These are phyloP conservation scores for Xylogone sp. DNA, from an alignment of 2,329 filamentous ascomycete genomes.

Conservation along the genomic window DNA sequence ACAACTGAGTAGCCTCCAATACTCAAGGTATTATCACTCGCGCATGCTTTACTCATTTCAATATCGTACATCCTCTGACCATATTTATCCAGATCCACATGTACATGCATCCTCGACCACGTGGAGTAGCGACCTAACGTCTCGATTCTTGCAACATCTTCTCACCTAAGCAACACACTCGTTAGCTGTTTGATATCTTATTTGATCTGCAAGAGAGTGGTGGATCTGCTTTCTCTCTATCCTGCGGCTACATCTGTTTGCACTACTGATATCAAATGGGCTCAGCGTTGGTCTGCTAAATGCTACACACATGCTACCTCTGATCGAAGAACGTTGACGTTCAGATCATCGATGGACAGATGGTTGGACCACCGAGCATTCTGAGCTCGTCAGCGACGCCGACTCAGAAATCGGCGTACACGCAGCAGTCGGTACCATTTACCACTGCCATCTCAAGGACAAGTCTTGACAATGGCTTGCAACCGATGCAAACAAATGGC, in stretches of 20 bases:
- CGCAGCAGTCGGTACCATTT: slow-evolving; percentile 37
- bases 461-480: slow-evolving; percentile 55
- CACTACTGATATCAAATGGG: slow-evolving; percentile 11
- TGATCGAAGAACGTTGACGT: slow-evolving; percentile 19
- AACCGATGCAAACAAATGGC: slow-evolving; percentile 41
- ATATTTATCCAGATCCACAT: neutral
- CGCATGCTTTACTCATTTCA: neutral
- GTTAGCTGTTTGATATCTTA: neutral
- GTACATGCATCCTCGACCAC: neutral
- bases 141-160: neutral
- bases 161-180: neutral
- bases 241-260: neutral
- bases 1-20: neutral
- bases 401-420: slow-evolving; percentile 48
- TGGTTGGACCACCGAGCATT: slow-evolving; percentile 39
- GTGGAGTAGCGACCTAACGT: neutral
- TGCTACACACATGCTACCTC: slow-evolving; percentile 25
- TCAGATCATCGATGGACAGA: slow-evolving; percentile 26
- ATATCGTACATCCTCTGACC: neutral
- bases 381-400: slow-evolving; percentile 51
- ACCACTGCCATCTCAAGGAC: slow-evolving; percentile 36
- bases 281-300: slow-evolving; percentile 14
- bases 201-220: neutral
- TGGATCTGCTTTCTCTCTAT: neutral
- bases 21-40: neutral